A percentile compares a stretch with the other conserved stretches of the same genome.
These are phyloP conservation scores for Debaryomyces udenii DNA, from an alignment of 1,139 yeast species.

Conservation along the genomic window DNA sequence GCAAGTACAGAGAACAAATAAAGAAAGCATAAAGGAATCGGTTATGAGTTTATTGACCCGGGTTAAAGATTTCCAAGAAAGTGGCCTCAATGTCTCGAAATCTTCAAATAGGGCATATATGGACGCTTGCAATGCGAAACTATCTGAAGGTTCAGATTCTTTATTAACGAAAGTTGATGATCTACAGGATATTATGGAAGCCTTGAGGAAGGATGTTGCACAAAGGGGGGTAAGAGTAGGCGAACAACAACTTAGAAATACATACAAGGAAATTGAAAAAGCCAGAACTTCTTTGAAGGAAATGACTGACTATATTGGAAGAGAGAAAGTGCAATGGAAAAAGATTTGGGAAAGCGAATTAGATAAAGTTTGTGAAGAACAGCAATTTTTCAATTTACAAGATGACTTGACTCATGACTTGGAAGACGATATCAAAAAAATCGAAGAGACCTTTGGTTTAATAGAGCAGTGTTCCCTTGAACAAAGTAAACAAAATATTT, in stretches of 20 bases:
- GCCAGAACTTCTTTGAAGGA: slow-evolving; percentile 56
- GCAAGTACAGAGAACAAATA: slow-evolving; percentile 56
- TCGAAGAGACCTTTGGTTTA: slow-evolving; percentile 76
- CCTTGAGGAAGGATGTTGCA: slow-evolving; percentile 88
- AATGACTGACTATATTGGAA: slow-evolving; percentile 63
- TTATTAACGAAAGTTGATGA: slow-evolving; percentile 85
- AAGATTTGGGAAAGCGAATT: slow-evolving; percentile 91
- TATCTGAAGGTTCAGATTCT: slow-evolving; percentile 76
- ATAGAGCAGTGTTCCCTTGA: slow-evolving; percentile 85
- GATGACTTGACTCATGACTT: slow-evolving; percentile 82
- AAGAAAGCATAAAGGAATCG: slow-evolving; percentile 43
- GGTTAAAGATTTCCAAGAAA: slow-evolving; percentile 52
- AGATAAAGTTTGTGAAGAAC: slow-evolving; percentile 90
- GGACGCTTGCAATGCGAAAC: slow-evolving; percentile 72
- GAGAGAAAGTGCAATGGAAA: slow-evolving; percentile 86
- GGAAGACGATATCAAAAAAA: slow-evolving; percentile 77
- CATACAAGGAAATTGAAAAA: slow-evolving; percentile 62
- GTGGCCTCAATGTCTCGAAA: slow-evolving; percentile 42
- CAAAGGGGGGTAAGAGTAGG: slow-evolving; percentile 87
- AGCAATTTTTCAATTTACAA: slow-evolving; percentile 86
- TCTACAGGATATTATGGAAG: slow-evolving; percentile 88
- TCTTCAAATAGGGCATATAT: slow-evolving; percentile 67
- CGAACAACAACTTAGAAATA: slow-evolving; percentile 68
- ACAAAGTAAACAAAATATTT: slow-evolving; percentile 50
- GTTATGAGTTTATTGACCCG: slow-evolving; percentile 49